A percentile compares a stretch with the other conserved stretches of the same genome.
These are phyloP conservation scores for Mortierella sp. DNA, from an alignment of 371 early-diverging fungal genomes.

Conservation along the genomic window DNA sequence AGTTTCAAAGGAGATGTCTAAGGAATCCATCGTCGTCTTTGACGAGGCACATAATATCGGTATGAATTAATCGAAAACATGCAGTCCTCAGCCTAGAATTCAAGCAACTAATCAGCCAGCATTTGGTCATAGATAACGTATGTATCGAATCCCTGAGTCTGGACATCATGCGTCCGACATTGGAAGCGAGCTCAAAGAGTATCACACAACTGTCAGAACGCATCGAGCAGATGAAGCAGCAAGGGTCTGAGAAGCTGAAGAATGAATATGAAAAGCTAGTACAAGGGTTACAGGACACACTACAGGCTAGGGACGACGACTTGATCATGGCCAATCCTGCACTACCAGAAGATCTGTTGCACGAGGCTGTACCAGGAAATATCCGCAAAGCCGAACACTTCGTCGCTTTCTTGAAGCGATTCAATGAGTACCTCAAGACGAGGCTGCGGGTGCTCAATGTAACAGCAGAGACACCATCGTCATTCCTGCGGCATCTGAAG, in stretches of 20 bases:
- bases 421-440: conserved; percentile 99
- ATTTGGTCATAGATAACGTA: conserved; percentile 82
- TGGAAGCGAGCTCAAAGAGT: conserved; percentile 92
- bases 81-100: too few relatives aligned
- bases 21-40: conserved; percentile 98
- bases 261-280: conserved; percentile 91
- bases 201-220: conserved; percentile 75
- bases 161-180: conserved; percentile 89
- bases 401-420: conserved; percentile 95
- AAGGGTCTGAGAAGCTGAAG: conserved; percentile 88
- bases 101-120: neutral
- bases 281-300: conserved; percentile 87
- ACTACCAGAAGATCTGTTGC: conserved; percentile 92
- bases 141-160: conserved; percentile 98
- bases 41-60: conserved; percentile 99
- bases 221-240: conserved; percentile 87
- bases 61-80: conserved; percentile 15
- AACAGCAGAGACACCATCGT: conserved; percentile 95
- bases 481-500: conserved; percentile 93
- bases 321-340: conserved; percentile 85
- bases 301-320: conserved; percentile 79
- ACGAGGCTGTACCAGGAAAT: conserved; percentile 98
- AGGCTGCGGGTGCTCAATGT: conserved; percentile 97
- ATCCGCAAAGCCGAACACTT: conserved; percentile 98
- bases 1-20: conserved; percentile 94